Base-by-base conservation (phyloP, 176 grass and related monocot species). In the Oryza australiensis region DNA sequence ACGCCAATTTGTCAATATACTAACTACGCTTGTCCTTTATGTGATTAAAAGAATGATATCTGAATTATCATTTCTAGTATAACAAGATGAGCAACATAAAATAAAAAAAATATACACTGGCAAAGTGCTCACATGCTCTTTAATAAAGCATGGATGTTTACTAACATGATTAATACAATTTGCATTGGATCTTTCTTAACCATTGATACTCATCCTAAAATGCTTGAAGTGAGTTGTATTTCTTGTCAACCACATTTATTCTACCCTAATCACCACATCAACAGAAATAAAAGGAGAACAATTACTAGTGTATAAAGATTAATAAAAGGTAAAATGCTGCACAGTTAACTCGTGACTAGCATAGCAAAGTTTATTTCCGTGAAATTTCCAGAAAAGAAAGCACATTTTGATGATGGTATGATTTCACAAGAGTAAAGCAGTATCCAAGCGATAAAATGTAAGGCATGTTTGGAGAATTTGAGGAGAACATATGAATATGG, bases 21-120 rank as follows among this genome's bases (percentile, higher is more conserved):
- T 35, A 40, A 72, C 23, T 62, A 82, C 59, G 33, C 12, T 16
- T 0, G 9, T 3, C 53, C 33, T 26, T 83, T 73, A 51, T 48
- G 69, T 73, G 69, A 71, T 64, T 53, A 53, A 2, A n/a, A 64
- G 35, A 74, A 83, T 62, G 28, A 66, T 74, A 66, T 63, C 55
- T 34, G 13, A 82, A 62, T 12, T 34, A 62, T 48, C 38, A 46
- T 57, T 38, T 49, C 35, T 28, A 11, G 9, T 8, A 9, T 55
- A 32, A 30, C 46, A 59, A 55, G 48, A 75, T 33, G 48, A 35
- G 51, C 48, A 75, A 29, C 73, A 59, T 35, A n/a, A 75, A 23
- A 75, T 75, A 22, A 60, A 60, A 60, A 60, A 20, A 37, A n/a
- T 22, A 45, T 45, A 41, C 16, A 24, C 9, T 26, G 6, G 34